A percentile compares a stretch with the other conserved stretches of the same genome.
phyloP scores from a whole-genome alignment of 2,329 filamentous ascomycete species.

The Botrytis porri region DNA sequence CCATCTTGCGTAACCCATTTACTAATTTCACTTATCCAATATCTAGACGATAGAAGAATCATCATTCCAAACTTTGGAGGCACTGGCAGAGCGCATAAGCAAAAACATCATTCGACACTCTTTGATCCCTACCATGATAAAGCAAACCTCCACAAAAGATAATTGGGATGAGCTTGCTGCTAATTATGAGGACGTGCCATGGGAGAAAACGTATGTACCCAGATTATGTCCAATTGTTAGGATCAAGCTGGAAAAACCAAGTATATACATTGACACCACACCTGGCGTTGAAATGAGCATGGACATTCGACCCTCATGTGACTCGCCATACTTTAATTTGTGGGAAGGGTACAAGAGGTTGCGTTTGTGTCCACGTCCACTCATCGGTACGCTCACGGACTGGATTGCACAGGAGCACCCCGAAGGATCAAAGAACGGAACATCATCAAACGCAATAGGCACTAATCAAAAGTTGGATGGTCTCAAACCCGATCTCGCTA shows the following conservation, averaged over 20 bases:
- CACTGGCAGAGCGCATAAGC: slow-evolving; percentile 51
- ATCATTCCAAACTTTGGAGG: slow-evolving; percentile 61
- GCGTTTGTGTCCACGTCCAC: slow-evolving; percentile 28
- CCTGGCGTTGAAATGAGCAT: slow-evolving; percentile 14
- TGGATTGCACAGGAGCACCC: slow-evolving; percentile 30
- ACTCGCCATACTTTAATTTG: slow-evolving; percentile 2
- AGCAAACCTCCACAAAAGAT: slow-evolving; percentile 7
- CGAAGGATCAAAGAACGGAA: background rate
- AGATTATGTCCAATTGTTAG: background rate
- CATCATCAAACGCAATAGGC: too few species aligned
- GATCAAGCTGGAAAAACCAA: slow-evolving; percentile 16
- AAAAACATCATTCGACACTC: slow-evolving; percentile 47
- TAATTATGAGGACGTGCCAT: background rate
- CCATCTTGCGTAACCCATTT: background rate
- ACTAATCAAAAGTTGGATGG: background rate
- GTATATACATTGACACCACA: slow-evolving; percentile 12
- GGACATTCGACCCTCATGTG: background rate
- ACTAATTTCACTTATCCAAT: slow-evolving; percentile 2
- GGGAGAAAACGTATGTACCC: background rate
- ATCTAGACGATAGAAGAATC: slow-evolving; percentile 54
- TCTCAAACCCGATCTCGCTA: background rate
- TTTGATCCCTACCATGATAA: slow-evolving; percentile 31
- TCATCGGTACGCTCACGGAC: slow-evolving; percentile 28
- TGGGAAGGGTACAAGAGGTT: slow-evolving; percentile 19
- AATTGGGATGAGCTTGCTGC: background rate